Base-by-base conservation (phyloP, 73 alveolate genomes). In the Paramecium pentaurelia region DNA sequence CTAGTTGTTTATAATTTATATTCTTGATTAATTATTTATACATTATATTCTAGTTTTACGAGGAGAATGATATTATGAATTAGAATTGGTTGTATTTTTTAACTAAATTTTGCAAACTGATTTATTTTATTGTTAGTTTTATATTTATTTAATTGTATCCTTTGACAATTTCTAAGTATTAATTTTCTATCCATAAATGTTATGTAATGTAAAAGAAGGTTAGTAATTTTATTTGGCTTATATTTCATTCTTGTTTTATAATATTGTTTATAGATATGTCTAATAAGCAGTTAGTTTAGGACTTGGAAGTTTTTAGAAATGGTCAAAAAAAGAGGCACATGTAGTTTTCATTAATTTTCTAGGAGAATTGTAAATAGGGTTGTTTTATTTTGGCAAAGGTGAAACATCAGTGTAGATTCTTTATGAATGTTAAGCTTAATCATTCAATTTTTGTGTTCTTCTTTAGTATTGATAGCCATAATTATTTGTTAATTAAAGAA, bases 271-370 rank as follows among this genome's bases (percentile, higher is more conserved):
- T 10, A 64, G 47, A 64, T 64, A 64, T 34, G 84, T 64, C 84
- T 64, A 34, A 18, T 64, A 64, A 34, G 84, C 84, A 32, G 84
- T 64, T 9, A 34, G 84, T 64, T 27, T 64, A 28, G 84, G 84
- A 34, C 10, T 64, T 28, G 84, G 84, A 16, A 64, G 27, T 34
- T 64, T 64, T 64, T 64, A 12, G 14, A 64, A 64, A 28, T 64
- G 47, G 12, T 64, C 84, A 34, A 64, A 64, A 34, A 64, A 64
- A 34, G 84, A 64, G 2, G 84, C 84, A 32, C 47, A 34, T 32
- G 84, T 64, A 32, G 84, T 64, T 64, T 64, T 64, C 84, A 64
- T 64, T 27, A 64, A 64, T 64, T 64, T 64, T 28, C 84, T 64
- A 32, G 84, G 84, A 27, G 84, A 64, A 28, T 64, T 32, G 84